Conservation (phyloP, 75 land plant species). For the Larix kaempferi region DNA sequence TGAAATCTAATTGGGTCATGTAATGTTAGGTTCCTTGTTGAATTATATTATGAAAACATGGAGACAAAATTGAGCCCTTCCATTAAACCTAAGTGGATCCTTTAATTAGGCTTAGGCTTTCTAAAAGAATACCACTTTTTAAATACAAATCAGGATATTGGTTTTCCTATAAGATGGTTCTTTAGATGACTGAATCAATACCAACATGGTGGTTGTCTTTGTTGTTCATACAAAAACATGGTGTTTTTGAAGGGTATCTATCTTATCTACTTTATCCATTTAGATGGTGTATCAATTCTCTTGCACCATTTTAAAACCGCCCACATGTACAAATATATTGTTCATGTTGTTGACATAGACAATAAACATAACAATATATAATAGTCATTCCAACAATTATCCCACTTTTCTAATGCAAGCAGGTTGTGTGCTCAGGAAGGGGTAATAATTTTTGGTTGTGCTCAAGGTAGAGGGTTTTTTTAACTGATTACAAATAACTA, state of each 20-base stretch:
- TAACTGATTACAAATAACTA: too few species aligned
- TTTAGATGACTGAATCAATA: background rate
- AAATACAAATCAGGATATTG: background rate
- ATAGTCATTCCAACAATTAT: background rate
- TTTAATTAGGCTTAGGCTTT: background rate
- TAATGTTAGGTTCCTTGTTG: background rate
- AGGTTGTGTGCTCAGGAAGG: background rate
- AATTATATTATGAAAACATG: background rate
- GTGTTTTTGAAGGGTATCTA: background rate
- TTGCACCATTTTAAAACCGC: background rate
- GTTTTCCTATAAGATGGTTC: background rate
- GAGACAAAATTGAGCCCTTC: background rate
- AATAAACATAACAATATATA: background rate
- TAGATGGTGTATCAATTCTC: background rate
- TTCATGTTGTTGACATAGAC: background rate
- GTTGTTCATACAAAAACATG: background rate
- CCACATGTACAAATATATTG: background rate
- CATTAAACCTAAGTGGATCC: background rate
- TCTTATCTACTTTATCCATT: background rate
- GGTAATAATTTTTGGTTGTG: too few species aligned
- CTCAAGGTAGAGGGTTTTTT: too few species aligned
- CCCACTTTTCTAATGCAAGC: background rate
- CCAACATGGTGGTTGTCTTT: background rate
- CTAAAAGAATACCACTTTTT: background rate
- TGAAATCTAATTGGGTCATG: background rate